Evolutionary conservation across 202 grass and related monocot species (phyloP), one percentile per base, ranked within the genome.

Genomic region (Tripidium arundinaceum): DNA sequence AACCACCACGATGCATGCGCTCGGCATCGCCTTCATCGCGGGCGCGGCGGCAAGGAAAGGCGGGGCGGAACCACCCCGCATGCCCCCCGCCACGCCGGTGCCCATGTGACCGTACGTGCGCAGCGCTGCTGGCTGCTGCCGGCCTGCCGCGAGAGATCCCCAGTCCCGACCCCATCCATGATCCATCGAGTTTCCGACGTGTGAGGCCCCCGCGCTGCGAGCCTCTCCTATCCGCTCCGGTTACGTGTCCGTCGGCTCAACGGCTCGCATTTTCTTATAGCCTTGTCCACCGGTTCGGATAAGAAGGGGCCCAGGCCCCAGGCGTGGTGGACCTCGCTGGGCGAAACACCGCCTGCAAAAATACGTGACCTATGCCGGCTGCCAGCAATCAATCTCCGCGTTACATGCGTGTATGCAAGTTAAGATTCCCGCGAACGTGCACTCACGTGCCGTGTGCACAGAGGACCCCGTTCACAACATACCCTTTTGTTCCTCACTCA

Each of bases 1-100:
- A 87, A 28, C 84, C 46, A 81, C 84, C 80, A 87, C 76, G 76
- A 68, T 77, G 68, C 29, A 68, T 37, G 34, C 18, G 10, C 66
- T 62, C 75, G 40, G 43, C 62, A 19, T 64, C 75, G 50, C 25
- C 7, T 19, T 19, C 59, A 24, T 33, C 61, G 27, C 69, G 18
- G 40, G 67, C 40, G 11, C 43, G 41, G 68, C 68, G 41, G 41
- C 41, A 31, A 5, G 39, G 9, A 12, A 21, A 7, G 38, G 11
- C 8, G 33, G 36, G 21, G 5, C 36, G 5, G 11, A 57, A 12
- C 33, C 65, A n/a, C 10, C 27, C 21, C 67, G 65, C 83, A 15
- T 79, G 60, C 42, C 7, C 55, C 55, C 60, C 45, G 61, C 27
- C 65, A 55, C 74, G 74, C 50, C 63, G 65, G 65, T 31, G 66